Conservation (phyloP, 106 monocot genomes). For the Allium fistulosum region DNA sequence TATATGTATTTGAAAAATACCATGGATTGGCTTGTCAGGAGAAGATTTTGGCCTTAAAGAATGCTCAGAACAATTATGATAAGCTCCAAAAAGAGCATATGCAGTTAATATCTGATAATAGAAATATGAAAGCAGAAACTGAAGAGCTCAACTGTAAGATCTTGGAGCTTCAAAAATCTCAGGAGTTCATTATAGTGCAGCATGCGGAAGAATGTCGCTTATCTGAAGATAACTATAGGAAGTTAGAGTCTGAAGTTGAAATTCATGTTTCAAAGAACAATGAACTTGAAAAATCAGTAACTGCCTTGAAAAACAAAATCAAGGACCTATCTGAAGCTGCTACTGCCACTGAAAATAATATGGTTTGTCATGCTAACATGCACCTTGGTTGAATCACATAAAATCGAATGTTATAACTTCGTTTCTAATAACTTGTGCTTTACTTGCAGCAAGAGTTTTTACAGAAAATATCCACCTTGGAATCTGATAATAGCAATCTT, state of each 20-base stretch:
- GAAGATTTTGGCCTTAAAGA: conserved; percentile 33
- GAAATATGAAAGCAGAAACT: conserved; percentile 32
- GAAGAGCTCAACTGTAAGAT: conserved; percentile 41
- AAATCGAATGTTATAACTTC: not conserved
- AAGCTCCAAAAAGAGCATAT: conserved; percentile 37
- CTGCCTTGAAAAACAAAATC: conserved; percentile 47
- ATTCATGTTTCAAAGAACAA: conserved; percentile 42
- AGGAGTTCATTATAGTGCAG: conserved; percentile 87
- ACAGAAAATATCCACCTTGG: conserved; percentile 51
- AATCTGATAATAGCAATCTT: conserved; percentile 50
- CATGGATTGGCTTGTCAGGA: conserved; percentile 47
- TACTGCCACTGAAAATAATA: conserved; percentile 37
- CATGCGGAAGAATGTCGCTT: conserved; percentile 91
- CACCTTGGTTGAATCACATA: not conserved
- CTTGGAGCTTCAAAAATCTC: conserved; percentile 67
- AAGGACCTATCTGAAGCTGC: conserved; percentile 46
- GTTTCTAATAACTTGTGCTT: conserved; percentile 10
- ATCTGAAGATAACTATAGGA: conserved; percentile 64
- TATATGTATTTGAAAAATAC: conserved; percentile 35
- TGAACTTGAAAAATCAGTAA: conserved; percentile 40
- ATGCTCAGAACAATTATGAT: conserved; percentile 45
- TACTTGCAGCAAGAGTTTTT: conserved; percentile 55
- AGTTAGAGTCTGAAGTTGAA: conserved; percentile 48
- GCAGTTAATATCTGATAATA: conserved; percentile 30
- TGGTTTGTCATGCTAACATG: conserved; percentile 34